Percentiles rank a stretch among this genome's conserved stretches.
phyloP scores from a whole-genome alignment of 2,329 filamentous ascomycete genomes.

The Fulvia fulva region DNA sequence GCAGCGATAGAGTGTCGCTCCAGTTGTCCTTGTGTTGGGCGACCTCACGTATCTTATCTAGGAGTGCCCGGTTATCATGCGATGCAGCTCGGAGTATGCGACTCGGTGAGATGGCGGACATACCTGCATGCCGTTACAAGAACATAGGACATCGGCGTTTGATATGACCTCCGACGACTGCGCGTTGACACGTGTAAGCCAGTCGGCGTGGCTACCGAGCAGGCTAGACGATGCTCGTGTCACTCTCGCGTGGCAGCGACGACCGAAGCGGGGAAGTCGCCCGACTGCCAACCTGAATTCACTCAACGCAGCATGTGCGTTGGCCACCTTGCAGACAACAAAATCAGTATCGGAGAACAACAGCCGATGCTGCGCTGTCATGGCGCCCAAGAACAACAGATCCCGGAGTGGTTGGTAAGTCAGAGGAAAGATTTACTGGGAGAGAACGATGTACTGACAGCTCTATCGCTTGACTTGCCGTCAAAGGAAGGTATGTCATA shows the following conservation, averaged over 20 bases:
- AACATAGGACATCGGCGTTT: neutral
- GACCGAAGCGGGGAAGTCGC: neutral
- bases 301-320: too few species aligned
- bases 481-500: slow-evolving; percentile 29
- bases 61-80: neutral
- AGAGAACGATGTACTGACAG: neutral
- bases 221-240: too few species aligned
- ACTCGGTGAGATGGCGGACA: slow-evolving; percentile 21
- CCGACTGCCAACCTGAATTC: neutral
- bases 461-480: slow-evolving; percentile 29
- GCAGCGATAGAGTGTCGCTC: slow-evolving; percentile 44
- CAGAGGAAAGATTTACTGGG: neutral
- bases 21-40: slow-evolving; percentile 21
- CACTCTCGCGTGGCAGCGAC: neutral
- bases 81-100: slow-evolving; percentile 20
- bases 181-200: too few species aligned
- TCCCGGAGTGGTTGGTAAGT: slow-evolving; percentile 1
- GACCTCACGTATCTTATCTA: slow-evolving; percentile 9
- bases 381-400: neutral
- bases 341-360: neutral
- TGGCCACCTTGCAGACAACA: too few species aligned
- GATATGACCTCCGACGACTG: neutral
- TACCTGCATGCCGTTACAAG: slow-evolving; percentile 1
- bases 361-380: neutral
- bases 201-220: too few species aligned